A percentile compares a stretch with the other conserved stretches of the same genome.
phyloP scores from a whole-genome alignment of 1,139 yeast species.

The Suhomyces anneliseae region DNA sequence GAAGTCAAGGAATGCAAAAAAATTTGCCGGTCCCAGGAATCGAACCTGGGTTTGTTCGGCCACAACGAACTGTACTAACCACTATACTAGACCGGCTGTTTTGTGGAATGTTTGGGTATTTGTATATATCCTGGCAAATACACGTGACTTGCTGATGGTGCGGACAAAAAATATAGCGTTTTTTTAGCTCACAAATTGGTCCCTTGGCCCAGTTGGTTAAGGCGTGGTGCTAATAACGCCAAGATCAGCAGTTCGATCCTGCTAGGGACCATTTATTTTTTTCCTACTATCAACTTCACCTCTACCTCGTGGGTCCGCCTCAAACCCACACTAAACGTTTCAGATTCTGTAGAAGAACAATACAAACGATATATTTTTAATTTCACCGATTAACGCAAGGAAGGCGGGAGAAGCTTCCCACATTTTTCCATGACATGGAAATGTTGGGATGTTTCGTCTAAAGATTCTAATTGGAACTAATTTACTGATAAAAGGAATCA shows the following conservation, averaged over 20 bases:
- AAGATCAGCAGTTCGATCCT: slow-evolving; percentile 85
- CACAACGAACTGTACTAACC: slow-evolving; percentile 58
- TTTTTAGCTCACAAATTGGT: slow-evolving; percentile 12
- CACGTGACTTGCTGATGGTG: background rate
- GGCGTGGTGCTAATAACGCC: slow-evolving; percentile 91
- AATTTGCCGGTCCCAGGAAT: slow-evolving; percentile 54
- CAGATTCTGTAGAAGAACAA: too few species aligned
- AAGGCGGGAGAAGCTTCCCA: too few species aligned
- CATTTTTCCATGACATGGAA: too few species aligned
- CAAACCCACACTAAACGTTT: too few species aligned
- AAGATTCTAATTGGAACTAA: too few species aligned
- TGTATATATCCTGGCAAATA: background rate
- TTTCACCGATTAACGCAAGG: too few species aligned
- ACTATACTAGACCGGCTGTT: slow-evolving; percentile 39
- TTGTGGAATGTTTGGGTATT: background rate
- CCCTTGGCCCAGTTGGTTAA: slow-evolving; percentile 88
- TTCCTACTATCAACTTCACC: background rate
- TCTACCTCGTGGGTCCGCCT: too few species aligned
- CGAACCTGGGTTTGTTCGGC: slow-evolving; percentile 59
- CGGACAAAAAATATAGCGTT: too few species aligned
- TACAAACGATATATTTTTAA: too few species aligned
- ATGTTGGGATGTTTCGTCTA: too few species aligned
- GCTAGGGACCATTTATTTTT: slow-evolving; percentile 62
- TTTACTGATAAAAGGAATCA: too few species aligned
- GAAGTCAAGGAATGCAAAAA: background rate